Conservation (phyloP, 306 rosid species). For the Sphenostylis stenocarpa region DNA sequence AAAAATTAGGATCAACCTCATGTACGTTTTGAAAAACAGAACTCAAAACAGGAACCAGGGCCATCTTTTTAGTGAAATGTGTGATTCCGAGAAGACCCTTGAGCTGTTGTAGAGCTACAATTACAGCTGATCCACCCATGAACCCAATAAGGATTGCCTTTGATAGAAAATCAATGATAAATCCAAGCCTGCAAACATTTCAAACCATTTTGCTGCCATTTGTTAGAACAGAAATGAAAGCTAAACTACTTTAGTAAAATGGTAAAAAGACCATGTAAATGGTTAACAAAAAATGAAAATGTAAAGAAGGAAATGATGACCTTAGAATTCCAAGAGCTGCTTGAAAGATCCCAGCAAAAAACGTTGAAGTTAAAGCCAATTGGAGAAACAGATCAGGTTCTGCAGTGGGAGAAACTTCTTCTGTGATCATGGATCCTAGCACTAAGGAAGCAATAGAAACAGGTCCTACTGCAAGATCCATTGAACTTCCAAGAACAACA, state of each 20-base stretch:
- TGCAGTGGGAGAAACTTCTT: conserved; percentile 65
- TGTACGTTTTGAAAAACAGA: conserved; percentile 56
- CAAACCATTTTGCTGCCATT: no score
- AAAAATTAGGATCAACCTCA: conserved; percentile 54
- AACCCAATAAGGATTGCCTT: conserved; percentile 85
- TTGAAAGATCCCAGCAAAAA: conserved; percentile 84
- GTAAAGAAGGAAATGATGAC: conserved; percentile 35
- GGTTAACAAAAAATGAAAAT: background rate
- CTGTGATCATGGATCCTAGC: conserved; percentile 74
- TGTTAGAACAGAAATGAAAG: no score
- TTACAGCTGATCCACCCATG: conserved; percentile 89
- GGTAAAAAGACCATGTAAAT: no score
- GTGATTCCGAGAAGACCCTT: conserved; percentile 78
- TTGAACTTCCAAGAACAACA: conserved; percentile 79
- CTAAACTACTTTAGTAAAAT: no score
- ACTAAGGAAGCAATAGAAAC: conserved; percentile 86
- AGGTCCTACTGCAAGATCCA: conserved; percentile 82
- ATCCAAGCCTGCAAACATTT: conserved; percentile 78
- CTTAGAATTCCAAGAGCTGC: conserved; percentile 81
- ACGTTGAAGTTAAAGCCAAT: conserved; percentile 77
- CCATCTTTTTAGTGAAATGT: conserved; percentile 72
- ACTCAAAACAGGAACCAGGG: conserved; percentile 61
- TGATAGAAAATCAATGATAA: conserved; percentile 87
- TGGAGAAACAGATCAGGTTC: conserved; percentile 59
- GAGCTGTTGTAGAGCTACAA: conserved; percentile 87